Evolutionary conservation across 2,329 filamentous ascomycete genomes (phyloP).

Genomic region (Arthrobotrys conoides): DNA sequence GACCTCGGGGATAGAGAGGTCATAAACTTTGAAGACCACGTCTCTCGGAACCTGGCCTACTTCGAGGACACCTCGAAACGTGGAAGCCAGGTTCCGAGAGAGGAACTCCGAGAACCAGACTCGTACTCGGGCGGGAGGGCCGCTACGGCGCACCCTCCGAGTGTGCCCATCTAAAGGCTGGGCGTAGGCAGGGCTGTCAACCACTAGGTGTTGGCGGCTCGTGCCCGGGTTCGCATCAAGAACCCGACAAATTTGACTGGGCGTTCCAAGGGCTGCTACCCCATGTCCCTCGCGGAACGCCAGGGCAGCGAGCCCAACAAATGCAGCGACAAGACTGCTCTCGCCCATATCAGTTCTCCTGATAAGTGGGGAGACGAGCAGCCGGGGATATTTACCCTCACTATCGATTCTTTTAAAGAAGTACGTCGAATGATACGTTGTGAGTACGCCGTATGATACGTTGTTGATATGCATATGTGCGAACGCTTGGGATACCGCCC

Average conservation of each 20-base stretch:
- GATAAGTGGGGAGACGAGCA: conserved; percentile 35
- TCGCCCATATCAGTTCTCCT: conserved; percentile 23
- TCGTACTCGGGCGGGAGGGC: background rate
- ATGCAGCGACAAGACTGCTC: conserved; percentile 22
- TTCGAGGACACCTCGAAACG: conserved; percentile 10
- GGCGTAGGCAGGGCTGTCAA: background rate
- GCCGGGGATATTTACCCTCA: background rate
- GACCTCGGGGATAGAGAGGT: conserved; percentile 32
- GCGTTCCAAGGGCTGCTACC: background rate
- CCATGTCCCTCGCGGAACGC: background rate
- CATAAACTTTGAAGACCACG: conserved; percentile 45
- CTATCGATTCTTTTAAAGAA: conserved; percentile 15
- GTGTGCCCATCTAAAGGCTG: background rate
- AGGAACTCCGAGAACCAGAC: conserved; percentile 21
- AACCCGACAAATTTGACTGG: background rate
- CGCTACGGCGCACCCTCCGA: conserved; percentile 1
- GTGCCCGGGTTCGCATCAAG: background rate
- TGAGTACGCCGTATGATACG: conserved; percentile 22
- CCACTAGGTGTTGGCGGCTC: background rate
- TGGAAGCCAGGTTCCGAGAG: conserved; percentile 42
- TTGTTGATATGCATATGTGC: conserved; percentile 37
- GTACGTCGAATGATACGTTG: conserved; percentile 39
- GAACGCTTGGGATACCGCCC: conserved; percentile 33
- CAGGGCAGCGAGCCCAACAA: conserved; percentile 33
- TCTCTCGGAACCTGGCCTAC: conserved; percentile 2